A percentile compares a stretch with the other conserved stretches of the same genome.
Evolutionary conservation across 345 rosid species (phyloP).

Genomic region (Eucalyptus cloeziana): DNA sequence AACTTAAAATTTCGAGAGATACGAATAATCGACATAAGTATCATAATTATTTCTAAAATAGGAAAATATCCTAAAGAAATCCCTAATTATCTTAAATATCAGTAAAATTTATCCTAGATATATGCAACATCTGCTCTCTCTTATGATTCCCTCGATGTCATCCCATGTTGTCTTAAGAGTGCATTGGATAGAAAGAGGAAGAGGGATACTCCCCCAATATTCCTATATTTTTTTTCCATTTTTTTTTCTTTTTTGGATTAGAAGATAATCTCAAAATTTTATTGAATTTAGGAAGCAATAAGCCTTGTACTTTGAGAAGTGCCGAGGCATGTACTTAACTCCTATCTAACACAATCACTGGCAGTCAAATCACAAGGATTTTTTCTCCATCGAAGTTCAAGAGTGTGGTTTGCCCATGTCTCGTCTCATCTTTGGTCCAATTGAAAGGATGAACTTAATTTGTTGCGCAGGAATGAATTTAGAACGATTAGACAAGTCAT

Average conservation of each 20-base stretch:
- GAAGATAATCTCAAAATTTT: neutral
- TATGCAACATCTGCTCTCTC: neutral
- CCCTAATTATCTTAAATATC: neutral
- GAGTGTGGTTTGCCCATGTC: neutral
- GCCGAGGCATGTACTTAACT: neutral
- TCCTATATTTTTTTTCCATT: neutral
- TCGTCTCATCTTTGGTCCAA: neutral
- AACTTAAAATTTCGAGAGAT: too few species aligned
- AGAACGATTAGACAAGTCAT: neutral
- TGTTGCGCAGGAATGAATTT: neutral
- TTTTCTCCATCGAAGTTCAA: neutral
- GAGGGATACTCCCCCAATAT: neutral
- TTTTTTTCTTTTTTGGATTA: neutral
- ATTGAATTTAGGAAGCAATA: neutral
- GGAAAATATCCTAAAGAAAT: neutral
- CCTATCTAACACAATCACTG: fast-evolving
- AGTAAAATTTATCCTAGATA: neutral
- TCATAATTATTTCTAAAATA: too few species aligned
- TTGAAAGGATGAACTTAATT: neutral
- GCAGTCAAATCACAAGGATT: neutral
- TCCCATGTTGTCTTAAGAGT: neutral
- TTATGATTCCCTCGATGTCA: neutral
- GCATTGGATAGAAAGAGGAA: neutral
- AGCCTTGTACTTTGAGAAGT: neutral
- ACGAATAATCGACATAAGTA: too few species aligned